Evolutionary conservation across 2,329 filamentous ascomycete genomes (phyloP).

Genomic region (Ophiostoma piceae): DNA sequence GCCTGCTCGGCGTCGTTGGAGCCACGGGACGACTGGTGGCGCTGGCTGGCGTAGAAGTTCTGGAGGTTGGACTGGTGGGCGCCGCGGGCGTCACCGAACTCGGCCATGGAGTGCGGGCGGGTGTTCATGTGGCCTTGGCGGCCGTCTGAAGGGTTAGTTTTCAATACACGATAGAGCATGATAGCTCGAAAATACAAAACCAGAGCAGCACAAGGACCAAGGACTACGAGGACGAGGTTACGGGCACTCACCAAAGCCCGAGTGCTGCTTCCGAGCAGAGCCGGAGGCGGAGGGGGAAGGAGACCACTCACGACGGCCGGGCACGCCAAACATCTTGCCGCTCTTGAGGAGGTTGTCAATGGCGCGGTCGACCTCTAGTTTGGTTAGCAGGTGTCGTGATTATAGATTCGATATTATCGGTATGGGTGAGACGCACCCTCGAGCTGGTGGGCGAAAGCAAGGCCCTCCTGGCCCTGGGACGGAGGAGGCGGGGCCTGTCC

Average conservation of each 20-base stretch:
- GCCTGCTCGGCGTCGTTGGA: constrained; percentile 92
- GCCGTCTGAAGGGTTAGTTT: constrained; percentile 51
- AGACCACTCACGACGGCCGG: constrained; percentile 74
- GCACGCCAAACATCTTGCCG: constrained; percentile 76
- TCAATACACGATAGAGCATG: not conserved
- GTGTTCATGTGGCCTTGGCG: constrained; percentile 56
- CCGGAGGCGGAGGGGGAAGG: constrained; percentile 46
- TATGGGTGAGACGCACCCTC: constrained; percentile 34
- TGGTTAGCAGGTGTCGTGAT: not conserved
- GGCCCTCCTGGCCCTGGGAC: constrained; percentile 23
- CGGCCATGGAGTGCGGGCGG: constrained; percentile 78
- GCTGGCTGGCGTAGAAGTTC: constrained; percentile 89
- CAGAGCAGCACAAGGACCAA: constrained; percentile 4
- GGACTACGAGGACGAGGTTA: not conserved
- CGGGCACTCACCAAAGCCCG: constrained; percentile 53
- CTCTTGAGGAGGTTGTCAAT: constrained; percentile 95
- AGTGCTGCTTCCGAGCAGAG: constrained; percentile 46
- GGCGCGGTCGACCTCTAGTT: constrained; percentile 85
- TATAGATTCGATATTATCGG: not conserved
- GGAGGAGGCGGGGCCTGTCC: constrained; percentile 32
- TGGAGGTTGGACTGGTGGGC: constrained; percentile 76
- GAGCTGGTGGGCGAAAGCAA: constrained; percentile 36
- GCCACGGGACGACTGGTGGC: constrained; percentile 80
- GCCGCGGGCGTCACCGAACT: constrained; percentile 68
- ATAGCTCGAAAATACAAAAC: constrained; percentile 25